Base-by-base conservation (phyloP, 495 filamentous ascomycete genomes). In the Cercophora samala region DNA sequence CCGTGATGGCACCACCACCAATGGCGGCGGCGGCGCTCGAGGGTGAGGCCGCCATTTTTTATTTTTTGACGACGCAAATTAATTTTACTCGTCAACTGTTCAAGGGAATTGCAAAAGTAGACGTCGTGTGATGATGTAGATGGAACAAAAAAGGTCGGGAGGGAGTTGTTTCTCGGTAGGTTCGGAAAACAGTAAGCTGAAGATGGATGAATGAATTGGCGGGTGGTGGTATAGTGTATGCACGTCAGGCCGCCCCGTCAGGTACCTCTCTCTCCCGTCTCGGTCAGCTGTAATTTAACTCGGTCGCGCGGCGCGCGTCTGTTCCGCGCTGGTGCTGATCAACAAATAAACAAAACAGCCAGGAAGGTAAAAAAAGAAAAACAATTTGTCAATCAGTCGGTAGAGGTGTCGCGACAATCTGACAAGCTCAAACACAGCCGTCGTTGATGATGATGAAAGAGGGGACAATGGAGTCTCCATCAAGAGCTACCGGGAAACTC, bases 1-100 rank as follows among this genome's bases (percentile, higher is more conserved):
- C 72, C 21, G 76, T 78, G 11, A 72, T 59, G 19, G 68, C 73
- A 6, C 72, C 69, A n/a, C n/a, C n/a, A n/a, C n/a, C n/a, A n/a
- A n/a, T n/a, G 23, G 29, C 65, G 69, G 56, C 56, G 19, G n/a
- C 53, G 53, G 53, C 53, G 53, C 53, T 60, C 67, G 66, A 37
- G 67, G 71, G 22, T 65, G 72, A 17, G 69, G 63, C 42, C 66
- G 62, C 32, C 55, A 46, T 46, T 46, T n/a, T n/a, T n/a, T n/a
- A n/a, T n/a, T n/a, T n/a, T n/a, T 5, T 46, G 37, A 17, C 15
- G 37, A 46, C 1, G 37, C 15, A 13, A 46, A 17, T 46, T 46
- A 8, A 1, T 9, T 46, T 29, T 4, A 5, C 26, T 4, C 4
- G 26, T 29, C 4, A 8, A 29, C n/a, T 29, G 8, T 29, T 4